phyloP scores from a whole-genome alignment of 495 filamentous ascomycete genomes.

The Talaromyces ruber region DNA sequence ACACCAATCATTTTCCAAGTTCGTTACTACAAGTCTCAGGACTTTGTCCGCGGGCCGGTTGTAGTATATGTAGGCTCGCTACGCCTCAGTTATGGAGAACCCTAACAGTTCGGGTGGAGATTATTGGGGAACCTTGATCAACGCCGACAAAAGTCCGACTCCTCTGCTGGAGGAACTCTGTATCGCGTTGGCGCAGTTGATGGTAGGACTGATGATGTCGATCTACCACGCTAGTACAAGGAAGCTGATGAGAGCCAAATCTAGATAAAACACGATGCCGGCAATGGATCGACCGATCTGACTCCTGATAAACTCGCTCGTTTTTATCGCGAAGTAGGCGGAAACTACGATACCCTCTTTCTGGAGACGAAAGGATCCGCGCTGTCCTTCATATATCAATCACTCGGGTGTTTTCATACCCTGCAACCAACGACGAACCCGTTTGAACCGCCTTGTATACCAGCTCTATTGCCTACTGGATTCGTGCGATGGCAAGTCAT shows the following conservation, averaged over 20 bases:
- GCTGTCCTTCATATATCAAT: conserved; percentile 87
- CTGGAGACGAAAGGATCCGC: conserved; percentile 62
- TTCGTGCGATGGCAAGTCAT: conserved; percentile 94
- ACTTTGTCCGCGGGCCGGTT: background rate
- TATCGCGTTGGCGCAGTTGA: conserved; percentile 66
- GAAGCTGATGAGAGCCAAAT: conserved; percentile 8
- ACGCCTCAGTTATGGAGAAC: background rate
- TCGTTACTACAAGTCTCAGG: background rate
- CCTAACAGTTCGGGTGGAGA: background rate
- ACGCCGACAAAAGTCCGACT: conserved; percentile 67
- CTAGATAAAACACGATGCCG: conserved; percentile 51
- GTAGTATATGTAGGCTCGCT: background rate
- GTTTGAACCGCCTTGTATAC: conserved; percentile 66
- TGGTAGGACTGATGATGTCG: conserved; percentile 49
- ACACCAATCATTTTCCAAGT: background rate
- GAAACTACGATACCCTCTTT: conserved; percentile 85
- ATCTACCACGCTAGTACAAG: background rate
- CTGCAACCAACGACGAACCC: conserved; percentile 62
- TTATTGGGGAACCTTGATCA: conserved; percentile 75
- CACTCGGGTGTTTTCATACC: conserved; percentile 77
- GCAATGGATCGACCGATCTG: conserved; percentile 49
- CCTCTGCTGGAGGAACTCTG: conserved; percentile 70
- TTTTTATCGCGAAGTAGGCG: conserved; percentile 84
- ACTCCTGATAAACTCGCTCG: conserved; percentile 74
- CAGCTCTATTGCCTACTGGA: conserved; percentile 71